Base-by-base conservation (phyloP, 352 stramenopile genomes). In the Albugo candida region DNA sequence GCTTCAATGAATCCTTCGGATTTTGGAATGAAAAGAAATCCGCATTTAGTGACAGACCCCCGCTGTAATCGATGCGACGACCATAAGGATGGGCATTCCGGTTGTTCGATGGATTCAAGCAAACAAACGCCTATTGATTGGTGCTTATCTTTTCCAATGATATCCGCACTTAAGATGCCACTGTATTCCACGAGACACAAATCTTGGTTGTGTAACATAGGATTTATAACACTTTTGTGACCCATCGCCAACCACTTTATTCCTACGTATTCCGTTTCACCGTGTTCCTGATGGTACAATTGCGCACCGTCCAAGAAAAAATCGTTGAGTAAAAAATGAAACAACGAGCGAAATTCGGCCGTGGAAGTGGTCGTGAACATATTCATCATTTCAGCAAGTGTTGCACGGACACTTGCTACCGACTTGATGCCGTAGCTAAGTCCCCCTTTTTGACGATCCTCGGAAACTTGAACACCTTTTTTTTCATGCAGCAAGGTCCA, bases 141-240 rank as follows among this genome's bases (percentile, higher is more conserved):
- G 46, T 56, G 53, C 18, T 59, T 54, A 34, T 64, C 52, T 11
- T 70, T 70, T 13, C 74, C 69, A 24, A 83, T 57, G 1, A 62
- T 42, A 38, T 81, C 71, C 3, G 68, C 55, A 12, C 68, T 63
- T 8, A 84, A 41, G 37, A 87, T 61, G 35, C 71, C 75, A 0
- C 70, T 63, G 58, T 88, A 88, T 56, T 88, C 75, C 19, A 88
- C 53, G 11, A 88, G 44, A 44, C 75, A 88, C 17, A 84, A 80
- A 54, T 88, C 75, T 27, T 73, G 55, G 36, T 56, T 59, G 43
- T 65, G 61, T 18, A 67, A 46, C 46, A 62, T 65, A 17, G 55
- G 60, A 38, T 59, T 65, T 17, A 72, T 58, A 31, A 61, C 56
- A 17, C 61, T 72, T 56, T 83, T 82, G 44, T 64, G 68, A 21